Evolutionary conservation across 768 basidiomycete genomes (phyloP).

Genomic region (Pleurotus giganteus): DNA sequence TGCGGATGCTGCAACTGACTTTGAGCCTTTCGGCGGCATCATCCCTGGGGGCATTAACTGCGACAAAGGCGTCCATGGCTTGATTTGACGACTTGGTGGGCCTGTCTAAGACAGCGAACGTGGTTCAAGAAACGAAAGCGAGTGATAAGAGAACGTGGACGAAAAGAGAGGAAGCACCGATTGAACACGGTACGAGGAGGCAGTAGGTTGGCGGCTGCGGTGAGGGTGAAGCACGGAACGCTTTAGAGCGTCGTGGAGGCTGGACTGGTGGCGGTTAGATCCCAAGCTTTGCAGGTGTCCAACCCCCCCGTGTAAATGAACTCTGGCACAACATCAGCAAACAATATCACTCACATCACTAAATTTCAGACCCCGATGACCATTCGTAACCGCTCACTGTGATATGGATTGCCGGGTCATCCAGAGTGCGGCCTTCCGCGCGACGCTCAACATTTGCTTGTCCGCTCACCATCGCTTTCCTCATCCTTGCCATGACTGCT

Average conservation of each 20-base stretch:
- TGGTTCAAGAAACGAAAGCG: conserved; percentile 17
- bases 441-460: conserved; percentile 7
- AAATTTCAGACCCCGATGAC: conserved; percentile 18
- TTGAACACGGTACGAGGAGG: conserved; percentile 11
- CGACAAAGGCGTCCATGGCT: conserved; percentile 22
- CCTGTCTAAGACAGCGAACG: conserved; percentile 3
- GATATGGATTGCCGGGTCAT: neutral
- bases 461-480: conserved; percentile 14
- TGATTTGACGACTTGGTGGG: conserved; percentile 16
- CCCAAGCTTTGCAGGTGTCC: conserved; percentile 6
- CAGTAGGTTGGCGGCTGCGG: conserved; percentile 12
- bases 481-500: conserved; percentile 18
- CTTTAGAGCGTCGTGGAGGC: conserved; percentile 7
- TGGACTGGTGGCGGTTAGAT: conserved; percentile 10
- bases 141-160: conserved; percentile 23
- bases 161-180: conserved; percentile 35
- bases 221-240: neutral
- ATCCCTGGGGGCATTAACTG: conserved; percentile 27
- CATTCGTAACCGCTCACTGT: no score
- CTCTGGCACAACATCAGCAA: conserved; percentile 5
- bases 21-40: conserved; percentile 38
- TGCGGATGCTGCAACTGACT: conserved; percentile 24
- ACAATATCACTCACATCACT: neutral
- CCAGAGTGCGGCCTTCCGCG: neutral
- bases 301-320: conserved; percentile 3